These are phyloP conservation scores for Arbutus unedo DNA, from an alignment of 148 eudicot genomes.

Conservation along the genomic window DNA sequence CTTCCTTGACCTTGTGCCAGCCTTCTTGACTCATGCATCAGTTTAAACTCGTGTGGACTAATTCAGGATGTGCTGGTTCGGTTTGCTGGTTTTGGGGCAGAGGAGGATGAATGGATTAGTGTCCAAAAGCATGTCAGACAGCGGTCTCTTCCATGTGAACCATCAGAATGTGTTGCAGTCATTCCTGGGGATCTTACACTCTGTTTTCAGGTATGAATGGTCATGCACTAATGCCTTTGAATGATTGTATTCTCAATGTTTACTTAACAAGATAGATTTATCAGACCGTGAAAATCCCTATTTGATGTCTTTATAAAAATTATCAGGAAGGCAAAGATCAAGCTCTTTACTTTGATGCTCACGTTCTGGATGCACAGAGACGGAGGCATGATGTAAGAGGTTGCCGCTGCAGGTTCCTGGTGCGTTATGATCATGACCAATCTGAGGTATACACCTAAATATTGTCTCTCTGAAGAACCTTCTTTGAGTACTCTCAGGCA, in stretches of 20 bases:
- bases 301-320: conserved; percentile 8
- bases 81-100: conserved; percentile 89
- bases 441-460: conserved; percentile 60
- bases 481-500: not conserved
- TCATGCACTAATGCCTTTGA: not conserved
- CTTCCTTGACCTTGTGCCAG: not conserved
- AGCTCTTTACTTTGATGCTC: conserved; percentile 98
- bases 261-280: not conserved
- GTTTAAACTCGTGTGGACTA: not conserved
- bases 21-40: not conserved
- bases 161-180: conserved; percentile 88
- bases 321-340: conserved; percentile 98
- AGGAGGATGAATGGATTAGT: conserved; percentile 97
- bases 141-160: conserved; percentile 92
- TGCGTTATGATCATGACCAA: conserved; percentile 96
- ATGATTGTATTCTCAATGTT: not conserved
- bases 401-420: conserved; percentile 94
- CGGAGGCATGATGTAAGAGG: conserved; percentile 95
- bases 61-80: conserved; percentile 93
- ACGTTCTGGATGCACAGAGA: conserved; percentile 91
- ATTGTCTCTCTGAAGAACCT: not conserved
- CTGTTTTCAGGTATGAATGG: conserved; percentile 78
- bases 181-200: conserved; percentile 88
- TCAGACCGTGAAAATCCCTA: not conserved
- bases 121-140: conserved; percentile 83